Evolutionary conservation across 73 alveolate species (phyloP), one percentile per base, ranked within the genome.

Genomic region (Strombidium stylifer): DNA sequence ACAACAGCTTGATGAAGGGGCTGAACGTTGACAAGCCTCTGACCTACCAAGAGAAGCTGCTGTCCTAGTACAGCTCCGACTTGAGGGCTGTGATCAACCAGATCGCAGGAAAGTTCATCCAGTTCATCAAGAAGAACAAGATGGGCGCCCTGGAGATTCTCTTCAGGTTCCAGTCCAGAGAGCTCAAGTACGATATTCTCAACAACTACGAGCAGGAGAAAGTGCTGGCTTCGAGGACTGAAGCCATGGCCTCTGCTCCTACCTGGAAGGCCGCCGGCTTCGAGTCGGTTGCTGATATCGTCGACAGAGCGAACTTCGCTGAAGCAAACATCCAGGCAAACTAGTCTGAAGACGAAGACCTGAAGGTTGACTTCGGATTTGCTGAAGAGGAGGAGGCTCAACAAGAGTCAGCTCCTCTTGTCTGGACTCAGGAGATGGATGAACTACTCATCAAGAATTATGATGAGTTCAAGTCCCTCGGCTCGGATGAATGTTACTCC

Each of bases 371-470:
- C 32, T 27, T 8, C 14, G 34, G 18, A 7, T 11, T 37, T 15
- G 16, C 16, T 1, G 16, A 19, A 34, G 31, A 48, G 3, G 7
- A 39, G 61, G 32, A 25, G 16, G 19, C 21, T 20, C 6, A 0
- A 4, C 14, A 32, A 18, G 23, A 37, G 31, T 34, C 31, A 47
- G 69, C 44, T 12, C 39, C 56, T 25, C n/a, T 27, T 21, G 3
- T 32, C 44, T 88, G 97, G 97, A 62, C 90, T 0, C 73, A 56
- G 49, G 81, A 78, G 31, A 87, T 78, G 40, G 97, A 88, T 56
- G 70, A 67, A 30, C 56, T 74, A 2, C 48, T 88, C 18, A 75
- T 81, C 16, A 83, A 78, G 21, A 84, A 88, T 49, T 88, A 68
- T 62, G 88, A 79, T 25, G 48, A 69, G 26, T 88, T 76, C 55